A percentile compares a stretch with the other conserved stretches of the same genome.
Evolutionary conservation across 1,284 basidiomycete genomes (phyloP).

Genomic region (Irpex sp.): DNA sequence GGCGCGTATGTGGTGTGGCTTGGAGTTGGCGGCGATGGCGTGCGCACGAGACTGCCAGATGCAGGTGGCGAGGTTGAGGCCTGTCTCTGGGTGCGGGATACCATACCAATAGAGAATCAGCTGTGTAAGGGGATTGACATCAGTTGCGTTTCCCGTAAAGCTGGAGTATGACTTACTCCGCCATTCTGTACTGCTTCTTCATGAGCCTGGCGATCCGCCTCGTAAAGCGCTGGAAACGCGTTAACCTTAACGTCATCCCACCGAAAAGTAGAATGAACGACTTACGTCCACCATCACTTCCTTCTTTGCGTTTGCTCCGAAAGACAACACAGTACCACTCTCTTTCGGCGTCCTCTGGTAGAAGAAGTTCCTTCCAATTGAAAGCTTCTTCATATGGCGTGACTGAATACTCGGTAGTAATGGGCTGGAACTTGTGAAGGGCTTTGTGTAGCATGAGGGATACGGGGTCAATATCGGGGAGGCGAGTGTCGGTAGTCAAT

Average conservation of each 20-base stretch:
- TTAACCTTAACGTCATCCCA: not conserved
- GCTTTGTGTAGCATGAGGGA: conserved; percentile 85
- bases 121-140: conserved; percentile 30
- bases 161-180: conserved; percentile 49
- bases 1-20: conserved; percentile 78
- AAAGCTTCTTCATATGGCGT: conserved; percentile 72
- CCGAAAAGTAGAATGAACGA: conserved; percentile 15
- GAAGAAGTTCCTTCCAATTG: conserved; percentile 77
- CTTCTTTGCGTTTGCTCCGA: conserved; percentile 71
- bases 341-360: conserved; percentile 67
- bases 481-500: conserved; percentile 64
- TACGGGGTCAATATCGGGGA: conserved; percentile 80
- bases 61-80: conserved; percentile 91
- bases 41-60: conserved; percentile 88
- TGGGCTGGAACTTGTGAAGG: conserved; percentile 72
- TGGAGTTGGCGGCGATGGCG: conserved; percentile 75
- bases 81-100: conserved; percentile 68
- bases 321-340: conserved; percentile 93
- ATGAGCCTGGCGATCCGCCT: conserved; percentile 82
- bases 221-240: conserved; percentile 63
- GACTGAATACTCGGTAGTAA: conserved; percentile 58
- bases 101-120: conserved; percentile 90
- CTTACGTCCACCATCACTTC: conserved; percentile 67
- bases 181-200: conserved; percentile 88
- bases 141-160: not conserved